These are phyloP conservation scores for Tripterygium wilfordii DNA, from an alignment of 177 flowering plant species.

Conservation along the genomic window DNA sequence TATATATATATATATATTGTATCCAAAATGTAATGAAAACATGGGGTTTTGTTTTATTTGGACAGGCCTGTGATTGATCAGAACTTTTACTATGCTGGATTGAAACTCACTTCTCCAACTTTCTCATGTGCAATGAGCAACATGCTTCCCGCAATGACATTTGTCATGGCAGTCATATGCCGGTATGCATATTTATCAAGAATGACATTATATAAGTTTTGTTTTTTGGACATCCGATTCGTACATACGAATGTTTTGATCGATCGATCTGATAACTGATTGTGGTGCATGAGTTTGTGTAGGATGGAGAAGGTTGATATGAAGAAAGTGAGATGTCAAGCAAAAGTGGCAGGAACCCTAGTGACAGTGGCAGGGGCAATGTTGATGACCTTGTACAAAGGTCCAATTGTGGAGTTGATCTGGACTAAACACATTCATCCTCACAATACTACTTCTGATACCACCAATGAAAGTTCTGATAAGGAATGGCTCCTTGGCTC, in stretches of 20 bases:
- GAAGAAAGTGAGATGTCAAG: constrained; percentile 67
- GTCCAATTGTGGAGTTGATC: constrained; percentile 41
- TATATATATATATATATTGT: no score
- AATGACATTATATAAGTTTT: no score
- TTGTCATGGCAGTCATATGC: constrained; percentile 73
- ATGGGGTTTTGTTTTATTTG: neutral
- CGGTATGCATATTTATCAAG: no score
- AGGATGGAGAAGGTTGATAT: constrained; percentile 85
- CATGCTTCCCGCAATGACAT: no score
- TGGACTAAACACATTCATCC: constrained; percentile 28
- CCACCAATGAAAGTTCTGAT: constrained; percentile 13
- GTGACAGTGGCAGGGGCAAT: constrained; percentile 88
- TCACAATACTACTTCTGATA: constrained; percentile 3
- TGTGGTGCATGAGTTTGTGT: no score
- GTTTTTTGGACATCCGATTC: no score
- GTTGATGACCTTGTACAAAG: constrained; percentile 92
- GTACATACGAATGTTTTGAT: no score
- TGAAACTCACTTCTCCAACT: constrained; percentile 75
- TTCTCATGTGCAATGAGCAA: no score
- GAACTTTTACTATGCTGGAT: constrained; percentile 77
- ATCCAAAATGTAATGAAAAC: no score
- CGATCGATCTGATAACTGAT: no score
- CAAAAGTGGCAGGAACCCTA: constrained; percentile 75
- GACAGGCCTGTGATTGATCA: constrained; percentile 80
- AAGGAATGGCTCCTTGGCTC: constrained; percentile 81